Base-by-base conservation (phyloP, 257 asterid species). In the Solanum tarijense region DNA sequence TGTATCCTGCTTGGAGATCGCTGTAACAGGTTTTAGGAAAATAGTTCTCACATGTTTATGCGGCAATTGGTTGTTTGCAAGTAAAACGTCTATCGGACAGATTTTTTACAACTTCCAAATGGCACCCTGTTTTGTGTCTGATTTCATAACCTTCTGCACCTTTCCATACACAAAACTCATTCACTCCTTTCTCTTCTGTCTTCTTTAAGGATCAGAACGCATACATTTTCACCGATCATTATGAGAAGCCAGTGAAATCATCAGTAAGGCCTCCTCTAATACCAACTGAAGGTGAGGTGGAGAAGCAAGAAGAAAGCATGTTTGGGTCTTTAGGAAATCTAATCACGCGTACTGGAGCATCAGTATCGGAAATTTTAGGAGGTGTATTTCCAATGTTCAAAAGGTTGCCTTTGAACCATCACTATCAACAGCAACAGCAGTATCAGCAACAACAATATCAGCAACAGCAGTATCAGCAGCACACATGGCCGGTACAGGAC, bases 401-500 rank as follows among this genome's bases (percentile, higher is more conserved):
- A 89, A 95, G 90, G 87, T 93, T 89, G 52, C 89, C 89, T 60
- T 34, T 76, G 89, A 89, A 73, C 90, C 89, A 89, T 88, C 93
- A 89, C 38, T 71, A 89, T 76, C 92, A 87, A 29, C 76, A 36
- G 89, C 94, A 89, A 58, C 86, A 83, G 16, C 93, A 58, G 66
- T 58, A 58, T 58, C 66, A 58, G 27, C 68, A 60, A 60, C 68
- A 88, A 36, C 65, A 89, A 62, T 92, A 87, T 13, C 73, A 46
- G 89, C 93, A 90, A 39, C 89, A 93, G 60, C 92, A 86, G 46
- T 91, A 92, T 71, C 91, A 88, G 73, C 98, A 91, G 74, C 94
- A 91, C 39, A 12, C 90, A 20, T 93, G 95, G 98, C 98, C 98
- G 0, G 95, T 92, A 65, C 99, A 95, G 87, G 99, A 97, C 52